phyloP scores from a whole-genome alignment of 352 stramenopile genomes.

The Globisporangium alternatum region DNA sequence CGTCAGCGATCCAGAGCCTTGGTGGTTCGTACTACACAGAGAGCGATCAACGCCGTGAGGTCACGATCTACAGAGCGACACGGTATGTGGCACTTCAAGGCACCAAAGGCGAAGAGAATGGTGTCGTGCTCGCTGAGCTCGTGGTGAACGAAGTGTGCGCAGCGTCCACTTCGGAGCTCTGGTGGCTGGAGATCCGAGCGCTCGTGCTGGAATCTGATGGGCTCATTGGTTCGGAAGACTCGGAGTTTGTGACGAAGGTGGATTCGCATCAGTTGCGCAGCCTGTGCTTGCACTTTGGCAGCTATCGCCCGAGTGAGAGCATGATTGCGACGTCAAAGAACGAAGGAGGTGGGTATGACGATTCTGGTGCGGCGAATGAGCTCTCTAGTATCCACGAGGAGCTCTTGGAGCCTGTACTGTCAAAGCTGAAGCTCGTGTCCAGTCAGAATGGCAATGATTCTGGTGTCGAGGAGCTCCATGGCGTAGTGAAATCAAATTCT shows the following conservation, averaged over 20 bases:
- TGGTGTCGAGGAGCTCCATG: neutral
- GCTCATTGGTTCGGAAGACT: neutral
- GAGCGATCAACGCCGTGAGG: conserved; percentile 22
- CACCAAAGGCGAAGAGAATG: neutral
- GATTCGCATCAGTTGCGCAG: conserved; percentile 36
- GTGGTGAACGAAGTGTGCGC: conserved; percentile 54
- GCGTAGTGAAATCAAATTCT: neutral
- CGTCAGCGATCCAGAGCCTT: neutral
- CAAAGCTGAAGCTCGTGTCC: conserved; percentile 23
- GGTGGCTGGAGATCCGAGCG: conserved; percentile 62
- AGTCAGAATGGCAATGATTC: neutral
- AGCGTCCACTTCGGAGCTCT: conserved; percentile 44
- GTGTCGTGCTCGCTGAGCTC: conserved; percentile 30
- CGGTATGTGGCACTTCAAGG: conserved; percentile 22
- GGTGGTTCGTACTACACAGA: conserved; percentile 3
- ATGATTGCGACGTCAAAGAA: conserved; percentile 4
- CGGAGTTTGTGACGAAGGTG: conserved; percentile 22
- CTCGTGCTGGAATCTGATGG: conserved; percentile 22
- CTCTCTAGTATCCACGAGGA: conserved; percentile 54
- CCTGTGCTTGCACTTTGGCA: conserved; percentile 36
- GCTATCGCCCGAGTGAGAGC: conserved; percentile 52
- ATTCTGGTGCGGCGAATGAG: conserved; percentile 16
- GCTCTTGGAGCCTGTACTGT: conserved; percentile 43
- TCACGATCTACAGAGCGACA: conserved; percentile 53
- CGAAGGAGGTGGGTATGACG: neutral